Evolutionary conservation across 2,329 filamentous ascomycete species (phyloP).

Genomic region (Ceratocystis diversiconidia): DNA sequence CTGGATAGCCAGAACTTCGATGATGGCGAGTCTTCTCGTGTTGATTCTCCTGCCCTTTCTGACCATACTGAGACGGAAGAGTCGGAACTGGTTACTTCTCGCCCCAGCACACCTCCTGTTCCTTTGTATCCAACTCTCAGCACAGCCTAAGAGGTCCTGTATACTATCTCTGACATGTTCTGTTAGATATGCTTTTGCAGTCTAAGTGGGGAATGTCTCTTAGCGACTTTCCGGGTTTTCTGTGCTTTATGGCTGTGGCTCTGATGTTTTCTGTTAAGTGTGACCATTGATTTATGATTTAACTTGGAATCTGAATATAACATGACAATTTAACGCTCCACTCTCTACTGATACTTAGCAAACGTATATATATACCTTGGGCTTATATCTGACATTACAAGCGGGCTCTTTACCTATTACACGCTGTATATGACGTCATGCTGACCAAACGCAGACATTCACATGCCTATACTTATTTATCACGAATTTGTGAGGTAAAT

Average conservation of each 20-base stretch:
- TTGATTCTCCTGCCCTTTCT: background rate
- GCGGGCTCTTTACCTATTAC: too few species aligned
- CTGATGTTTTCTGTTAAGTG: background rate
- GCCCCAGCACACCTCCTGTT: constrained; percentile 5
- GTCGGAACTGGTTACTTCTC: constrained; percentile 12
- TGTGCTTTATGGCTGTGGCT: background rate
- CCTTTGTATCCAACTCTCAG: constrained; percentile 17
- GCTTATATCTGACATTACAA: too few species aligned
- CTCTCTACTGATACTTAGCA: background rate
- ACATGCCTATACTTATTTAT: too few species aligned
- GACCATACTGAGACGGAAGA: constrained; percentile 1
- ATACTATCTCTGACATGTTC: background rate
- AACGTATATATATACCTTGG: too few species aligned
- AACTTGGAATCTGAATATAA: background rate
- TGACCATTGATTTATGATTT: background rate
- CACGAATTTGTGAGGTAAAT: too few species aligned
- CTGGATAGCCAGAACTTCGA: constrained; percentile 44
- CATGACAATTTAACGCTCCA: background rate
- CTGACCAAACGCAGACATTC: too few species aligned
- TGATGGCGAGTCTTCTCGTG: constrained; percentile 24
- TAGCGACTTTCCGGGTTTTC: background rate
- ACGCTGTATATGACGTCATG: too few species aligned
- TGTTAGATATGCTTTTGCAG: background rate
- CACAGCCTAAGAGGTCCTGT: background rate
- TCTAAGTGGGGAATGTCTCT: too few species aligned